Conservation (phyloP, 331 rosid genomes). For the Dryas integrifolia region DNA sequence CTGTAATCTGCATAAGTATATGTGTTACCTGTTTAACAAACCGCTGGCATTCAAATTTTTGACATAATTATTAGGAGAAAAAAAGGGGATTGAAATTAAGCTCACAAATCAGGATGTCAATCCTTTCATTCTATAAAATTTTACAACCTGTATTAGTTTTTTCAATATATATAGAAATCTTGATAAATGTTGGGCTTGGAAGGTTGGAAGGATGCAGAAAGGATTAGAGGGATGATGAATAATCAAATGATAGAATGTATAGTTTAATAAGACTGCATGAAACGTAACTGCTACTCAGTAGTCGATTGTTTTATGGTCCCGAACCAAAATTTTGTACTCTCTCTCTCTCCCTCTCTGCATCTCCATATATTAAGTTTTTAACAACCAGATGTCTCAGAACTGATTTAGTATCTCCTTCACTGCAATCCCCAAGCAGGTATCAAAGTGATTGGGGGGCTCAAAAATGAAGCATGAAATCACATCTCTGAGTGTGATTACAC, state of each 20-base stretch:
- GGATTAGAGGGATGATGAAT: constrained; percentile 44
- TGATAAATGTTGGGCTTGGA: constrained; percentile 55
- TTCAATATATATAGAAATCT: too few species aligned
- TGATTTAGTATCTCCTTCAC: constrained; percentile 59
- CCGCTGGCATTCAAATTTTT: too few species aligned
- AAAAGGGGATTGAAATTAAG: background rate
- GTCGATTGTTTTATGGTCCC: background rate
- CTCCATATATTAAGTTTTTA: background rate
- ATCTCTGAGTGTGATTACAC: constrained; percentile 83
- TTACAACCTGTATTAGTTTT: background rate
- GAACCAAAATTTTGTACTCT: background rate
- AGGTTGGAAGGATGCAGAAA: constrained; percentile 75
- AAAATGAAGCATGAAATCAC: constrained; percentile 81
- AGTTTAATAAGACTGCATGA: constrained; percentile 49
- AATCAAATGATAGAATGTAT: constrained; percentile 27
- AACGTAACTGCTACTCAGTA: constrained; percentile 10
- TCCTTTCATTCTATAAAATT: background rate
- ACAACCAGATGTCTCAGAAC: constrained; percentile 11
- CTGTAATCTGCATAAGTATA: too few species aligned
- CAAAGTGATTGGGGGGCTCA: constrained; percentile 71
- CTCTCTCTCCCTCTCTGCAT: background rate
- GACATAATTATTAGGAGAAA: too few species aligned
- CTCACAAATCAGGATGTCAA: background rate
- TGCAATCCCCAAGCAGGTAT: constrained; percentile 58
- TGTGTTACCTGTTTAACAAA: too few species aligned